A percentile compares a stretch with the other conserved stretches of the same genome.
These are phyloP conservation scores for Microbotryum lychnidis-dioicae DNA, from an alignment of 1,284 basidiomycete species.

Conservation along the genomic window DNA sequence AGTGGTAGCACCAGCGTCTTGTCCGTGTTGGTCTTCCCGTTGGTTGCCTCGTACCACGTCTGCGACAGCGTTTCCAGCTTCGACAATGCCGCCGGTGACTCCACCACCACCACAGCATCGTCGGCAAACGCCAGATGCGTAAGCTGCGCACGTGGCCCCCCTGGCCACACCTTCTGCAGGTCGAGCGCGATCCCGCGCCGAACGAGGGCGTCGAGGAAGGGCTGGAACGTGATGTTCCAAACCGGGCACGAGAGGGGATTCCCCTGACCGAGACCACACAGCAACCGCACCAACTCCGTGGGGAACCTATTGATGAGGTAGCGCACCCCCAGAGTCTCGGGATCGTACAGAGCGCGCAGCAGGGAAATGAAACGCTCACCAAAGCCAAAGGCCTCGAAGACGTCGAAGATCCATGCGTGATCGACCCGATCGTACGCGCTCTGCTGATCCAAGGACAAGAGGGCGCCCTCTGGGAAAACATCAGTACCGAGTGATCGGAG, in stretches of 20 bases:
- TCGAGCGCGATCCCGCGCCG: not conserved
- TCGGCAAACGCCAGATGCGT: slow-evolving; percentile 6
- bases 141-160: not conserved
- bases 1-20: no score
- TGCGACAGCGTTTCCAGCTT: not conserved
- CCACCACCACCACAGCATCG: not conserved
- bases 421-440: slow-evolving; percentile 2
- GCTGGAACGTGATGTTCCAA: slow-evolving; percentile 6
- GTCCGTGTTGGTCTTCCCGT: no score
- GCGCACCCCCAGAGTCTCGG: not conserved
- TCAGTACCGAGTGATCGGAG: not conserved
- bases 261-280: slow-evolving; percentile 3
- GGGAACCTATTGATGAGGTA: slow-evolving; percentile 7
- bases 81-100: not conserved
- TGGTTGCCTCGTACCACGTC: not conserved
- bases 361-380: not conserved
- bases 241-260: slow-evolving; percentile 2
- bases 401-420: slow-evolving; percentile 3
- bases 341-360: slow-evolving; percentile 1
- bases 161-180: no score
- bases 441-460: slow-evolving; percentile 1
- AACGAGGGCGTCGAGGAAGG: slow-evolving; percentile 5
- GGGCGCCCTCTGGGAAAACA: not conserved
- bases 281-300: not conserved
- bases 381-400: not conserved